Evolutionary conservation across 2,329 filamentous ascomycete species (phyloP), one percentile per base, ranked within the genome.

Genomic region (Chaetomiaceae sp.): DNA sequence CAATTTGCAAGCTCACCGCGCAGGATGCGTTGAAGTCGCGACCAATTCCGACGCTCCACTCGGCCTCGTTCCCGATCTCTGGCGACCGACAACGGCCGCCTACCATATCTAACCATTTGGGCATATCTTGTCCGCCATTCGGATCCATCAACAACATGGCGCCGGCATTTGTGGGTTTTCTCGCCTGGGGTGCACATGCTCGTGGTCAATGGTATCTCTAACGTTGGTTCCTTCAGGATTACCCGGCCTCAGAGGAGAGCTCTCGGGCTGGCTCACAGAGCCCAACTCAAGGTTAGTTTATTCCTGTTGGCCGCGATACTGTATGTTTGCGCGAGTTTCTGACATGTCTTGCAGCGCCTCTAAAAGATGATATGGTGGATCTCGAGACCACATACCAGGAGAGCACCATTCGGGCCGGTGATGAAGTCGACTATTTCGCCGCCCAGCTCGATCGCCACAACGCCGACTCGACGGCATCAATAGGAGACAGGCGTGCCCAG

Each of bases 381-480:
- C 60, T 67, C 50, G 67, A 71, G 50, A 62, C 63, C n/a, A 62
- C 61, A 10, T 67, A 63, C 48, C 63, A 65, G 47, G 57, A 64
- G 45, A 60, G 51, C 58, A 55, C 57, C 53, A 81, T 89, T 60
- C 78, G 81, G 38, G 83, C 89, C 29, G 87, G 87, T 46, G 82
- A 85, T 57, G 90, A 96, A 69, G 89, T 95, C 54, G 90, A 96
- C 71, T 79, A 83, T 40, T 96, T 96, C 66, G 90, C 91, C 33
- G 86, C 87, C 65, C 81, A 82, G 47, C 78, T 96, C 20, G 91
- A 96, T 71, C 79, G 83, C 50, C 92, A 90, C 60, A 68, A 78
- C 74, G 71, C 84, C 64, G 61, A 77, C 68, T 62, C 74, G 63
- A 64, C 73, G 60, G 70, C 76, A 59, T 65, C 73, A 56, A 58